Evolutionary conservation across 768 basidiomycete species (phyloP).

Genomic region (Podaxis sp.): DNA sequence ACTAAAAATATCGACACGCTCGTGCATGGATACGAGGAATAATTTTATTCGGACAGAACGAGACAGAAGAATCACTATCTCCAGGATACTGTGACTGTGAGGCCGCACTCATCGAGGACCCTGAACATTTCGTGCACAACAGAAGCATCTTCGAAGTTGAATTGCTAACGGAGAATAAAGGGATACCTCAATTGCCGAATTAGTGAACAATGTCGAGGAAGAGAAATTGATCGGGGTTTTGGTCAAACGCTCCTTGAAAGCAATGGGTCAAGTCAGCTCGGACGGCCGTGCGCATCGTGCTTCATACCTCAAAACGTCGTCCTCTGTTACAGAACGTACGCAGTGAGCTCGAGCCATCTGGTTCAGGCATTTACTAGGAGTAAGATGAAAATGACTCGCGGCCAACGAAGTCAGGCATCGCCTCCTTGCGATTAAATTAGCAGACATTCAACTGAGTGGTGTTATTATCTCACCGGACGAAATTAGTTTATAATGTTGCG

Average conservation of each 20-base stretch:
- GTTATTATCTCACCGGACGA: not conserved
- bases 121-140: not conserved
- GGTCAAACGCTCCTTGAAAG: not conserved
- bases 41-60: not conserved
- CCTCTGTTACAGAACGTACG: not conserved
- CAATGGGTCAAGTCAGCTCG: not conserved
- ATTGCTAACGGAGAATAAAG: not conserved
- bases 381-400: not conserved
- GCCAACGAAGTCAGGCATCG: not conserved
- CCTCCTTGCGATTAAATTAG: not conserved
- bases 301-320: not conserved
- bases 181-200: not conserved
- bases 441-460: not conserved
- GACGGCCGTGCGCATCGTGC: not conserved
- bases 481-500: not conserved
- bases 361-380: not conserved
- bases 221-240: conserved; percentile 9
- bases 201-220: not conserved
- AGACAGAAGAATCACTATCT: conserved; percentile 1
- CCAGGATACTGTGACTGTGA: not conserved
- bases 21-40: not conserved
- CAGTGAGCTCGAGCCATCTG: not conserved
- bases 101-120: not conserved
- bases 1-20: conserved; percentile 1
- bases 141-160: not conserved